Conservation (phyloP, 2,329 filamentous ascomycete genomes). For the Hypoxylon rubiginosum region DNA sequence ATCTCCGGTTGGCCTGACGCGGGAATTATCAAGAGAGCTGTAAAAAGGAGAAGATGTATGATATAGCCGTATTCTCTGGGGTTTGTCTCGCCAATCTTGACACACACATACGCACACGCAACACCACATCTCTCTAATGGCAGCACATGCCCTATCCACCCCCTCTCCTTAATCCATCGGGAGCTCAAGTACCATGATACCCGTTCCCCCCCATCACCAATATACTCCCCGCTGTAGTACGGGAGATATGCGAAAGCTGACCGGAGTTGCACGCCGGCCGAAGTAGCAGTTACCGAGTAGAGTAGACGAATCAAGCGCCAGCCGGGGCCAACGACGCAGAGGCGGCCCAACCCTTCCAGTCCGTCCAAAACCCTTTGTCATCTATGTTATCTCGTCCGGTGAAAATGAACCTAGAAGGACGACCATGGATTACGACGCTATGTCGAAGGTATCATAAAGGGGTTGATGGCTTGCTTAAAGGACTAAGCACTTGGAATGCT, state of each 20-base stretch:
- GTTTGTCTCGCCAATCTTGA: slow-evolving; percentile 54
- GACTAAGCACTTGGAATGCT: slow-evolving; percentile 80
- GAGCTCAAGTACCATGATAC: slow-evolving; percentile 46
- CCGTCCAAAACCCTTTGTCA: slow-evolving; percentile 49
- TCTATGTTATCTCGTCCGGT: slow-evolving; percentile 48
- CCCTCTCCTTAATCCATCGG: slow-evolving; percentile 43
- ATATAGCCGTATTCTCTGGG: slow-evolving; percentile 59
- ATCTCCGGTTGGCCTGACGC: slow-evolving; percentile 51
- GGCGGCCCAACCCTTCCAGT: slow-evolving; percentile 50
- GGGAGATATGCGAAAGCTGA: slow-evolving; percentile 49
- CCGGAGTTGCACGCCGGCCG: slow-evolving; percentile 48
- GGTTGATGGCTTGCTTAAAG: slow-evolving; percentile 71
- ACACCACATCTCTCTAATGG: slow-evolving; percentile 51
- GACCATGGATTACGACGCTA: slow-evolving; percentile 50
- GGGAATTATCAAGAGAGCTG: slow-evolving; percentile 56
- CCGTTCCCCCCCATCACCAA: slow-evolving; percentile 48
- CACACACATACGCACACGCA: slow-evolving; percentile 51
- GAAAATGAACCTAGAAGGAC: slow-evolving; percentile 48
- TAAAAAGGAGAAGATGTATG: slow-evolving; percentile 64
- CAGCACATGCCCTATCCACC: slow-evolving; percentile 45
- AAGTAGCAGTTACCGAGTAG: slow-evolving; percentile 49
- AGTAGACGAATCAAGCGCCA: slow-evolving; percentile 54
- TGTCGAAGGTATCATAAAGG: slow-evolving; percentile 51
- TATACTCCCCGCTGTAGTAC: slow-evolving; percentile 45
- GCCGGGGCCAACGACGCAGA: slow-evolving; percentile 53